Conservation (phyloP, 1,139 yeast genomes). For the Candida dubliniensis region DNA sequence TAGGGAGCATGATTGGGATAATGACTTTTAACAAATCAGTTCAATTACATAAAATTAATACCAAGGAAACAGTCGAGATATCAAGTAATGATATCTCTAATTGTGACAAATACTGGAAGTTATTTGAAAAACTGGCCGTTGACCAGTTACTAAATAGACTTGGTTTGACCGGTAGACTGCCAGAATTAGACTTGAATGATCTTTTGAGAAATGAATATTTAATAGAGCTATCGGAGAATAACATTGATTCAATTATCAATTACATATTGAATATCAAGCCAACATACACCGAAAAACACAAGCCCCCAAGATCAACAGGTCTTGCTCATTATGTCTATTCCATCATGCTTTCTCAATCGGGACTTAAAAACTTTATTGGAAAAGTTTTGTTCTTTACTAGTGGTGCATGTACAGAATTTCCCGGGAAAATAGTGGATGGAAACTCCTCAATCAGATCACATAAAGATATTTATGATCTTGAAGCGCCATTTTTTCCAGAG, state of each 20-base stretch:
- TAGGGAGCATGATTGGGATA: conserved; percentile 24
- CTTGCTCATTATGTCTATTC: conserved; percentile 29
- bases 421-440: conserved; percentile 32
- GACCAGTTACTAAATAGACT: neutral
- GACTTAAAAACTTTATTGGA: conserved; percentile 25
- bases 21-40: conserved; percentile 33
- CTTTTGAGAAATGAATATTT: conserved; percentile 1
- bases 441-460: conserved; percentile 31
- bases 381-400: conserved; percentile 29
- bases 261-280: conserved; percentile 23
- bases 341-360: conserved; percentile 19
- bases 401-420: conserved; percentile 38
- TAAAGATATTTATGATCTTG: conserved; percentile 31
- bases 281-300: conserved; percentile 25
- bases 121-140: neutral
- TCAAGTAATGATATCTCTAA: conserved; percentile 5
- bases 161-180: neutral
- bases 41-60: conserved; percentile 21
- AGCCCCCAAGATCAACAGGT: conserved; percentile 36
- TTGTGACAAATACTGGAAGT: conserved; percentile 3
- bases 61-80: neutral
- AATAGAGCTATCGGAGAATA: conserved; percentile 1
- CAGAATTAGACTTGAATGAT: neutral
- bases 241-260: conserved; percentile 7
- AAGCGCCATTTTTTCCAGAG: conserved; percentile 25